A percentile compares a stretch with the other conserved stretches of the same genome.
These are phyloP conservation scores for Trypethelium eluteriae DNA, from an alignment of 495 filamentous ascomycete genomes.

Conservation along the genomic window DNA sequence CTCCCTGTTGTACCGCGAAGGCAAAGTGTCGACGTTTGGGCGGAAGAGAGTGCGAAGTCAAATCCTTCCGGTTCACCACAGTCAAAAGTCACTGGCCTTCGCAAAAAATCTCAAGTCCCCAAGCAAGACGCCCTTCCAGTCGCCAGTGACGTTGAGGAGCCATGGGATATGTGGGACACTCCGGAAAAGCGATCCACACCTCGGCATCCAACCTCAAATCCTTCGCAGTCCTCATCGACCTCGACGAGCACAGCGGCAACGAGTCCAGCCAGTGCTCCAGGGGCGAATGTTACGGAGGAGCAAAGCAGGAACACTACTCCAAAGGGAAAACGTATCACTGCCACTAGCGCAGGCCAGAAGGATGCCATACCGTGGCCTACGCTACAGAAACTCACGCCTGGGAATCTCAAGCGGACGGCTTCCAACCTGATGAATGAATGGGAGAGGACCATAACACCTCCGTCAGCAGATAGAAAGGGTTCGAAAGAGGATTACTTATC, in stretches of 20 bases:
- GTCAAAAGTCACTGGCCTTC: neutral
- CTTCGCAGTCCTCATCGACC: neutral
- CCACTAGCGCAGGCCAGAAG: conserved; percentile 32
- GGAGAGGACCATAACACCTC: conserved; percentile 48
- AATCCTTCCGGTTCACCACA: neutral
- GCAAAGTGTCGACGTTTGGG: conserved; percentile 2
- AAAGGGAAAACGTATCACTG: conserved; percentile 10
- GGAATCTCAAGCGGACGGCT: conserved; percentile 61
- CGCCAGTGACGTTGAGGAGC: neutral
- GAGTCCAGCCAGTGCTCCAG: conserved; percentile 23
- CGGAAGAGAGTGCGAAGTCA: neutral
- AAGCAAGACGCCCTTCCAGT: neutral
- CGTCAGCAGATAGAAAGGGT: conserved; percentile 12
- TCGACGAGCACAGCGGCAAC: conserved; percentile 2
- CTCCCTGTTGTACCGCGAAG: neutral
- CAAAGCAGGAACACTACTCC: conserved; percentile 18
- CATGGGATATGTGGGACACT: conserved; percentile 5
- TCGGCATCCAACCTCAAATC: neutral
- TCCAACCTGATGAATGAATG: conserved; percentile 70
- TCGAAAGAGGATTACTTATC: conserved; percentile 4
- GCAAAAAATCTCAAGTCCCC: neutral
- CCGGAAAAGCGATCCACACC: conserved; percentile 2
- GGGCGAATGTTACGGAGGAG: conserved; percentile 14
- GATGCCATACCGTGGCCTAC: conserved; percentile 63
- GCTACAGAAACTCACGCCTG: conserved; percentile 56